Evolutionary conservation across 805 yeast genomes (phyloP).

Genomic region (Komagataella populi): DNA sequence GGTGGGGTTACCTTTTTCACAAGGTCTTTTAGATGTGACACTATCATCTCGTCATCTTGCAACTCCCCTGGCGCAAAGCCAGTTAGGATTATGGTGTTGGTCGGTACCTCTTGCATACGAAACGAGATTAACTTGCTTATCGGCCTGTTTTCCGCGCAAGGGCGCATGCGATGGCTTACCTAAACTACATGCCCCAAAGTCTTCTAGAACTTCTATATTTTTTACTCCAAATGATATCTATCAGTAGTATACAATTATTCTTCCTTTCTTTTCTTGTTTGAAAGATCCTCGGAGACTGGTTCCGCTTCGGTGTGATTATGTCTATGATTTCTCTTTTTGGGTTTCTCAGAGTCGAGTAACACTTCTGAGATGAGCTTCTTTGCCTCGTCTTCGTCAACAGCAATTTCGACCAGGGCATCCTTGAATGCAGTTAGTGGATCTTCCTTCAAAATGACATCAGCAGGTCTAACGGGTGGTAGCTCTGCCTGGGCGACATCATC

Average conservation of each 20-base stretch:
- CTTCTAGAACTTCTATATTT: not conserved
- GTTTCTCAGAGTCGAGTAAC: not conserved
- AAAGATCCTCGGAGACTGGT: conserved; percentile 1
- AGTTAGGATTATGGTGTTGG: not conserved
- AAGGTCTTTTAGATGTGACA: conserved; percentile 7
- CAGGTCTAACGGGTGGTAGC: conserved; percentile 9
- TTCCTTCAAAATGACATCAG: conserved; percentile 16
- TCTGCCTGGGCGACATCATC: conserved; percentile 30
- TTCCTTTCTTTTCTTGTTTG: not conserved
- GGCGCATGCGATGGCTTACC: not conserved
- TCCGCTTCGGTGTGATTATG: not conserved
- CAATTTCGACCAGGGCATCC: conserved; percentile 67
- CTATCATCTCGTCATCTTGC: conserved; percentile 8
- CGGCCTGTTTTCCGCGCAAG: not conserved
- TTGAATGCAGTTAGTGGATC: conserved; percentile 49
- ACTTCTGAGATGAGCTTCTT: conserved; percentile 29
- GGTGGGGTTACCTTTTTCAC: conserved; percentile 6
- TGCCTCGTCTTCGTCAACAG: conserved; percentile 62
- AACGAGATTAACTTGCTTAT: not conserved
- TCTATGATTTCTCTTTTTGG: not conserved
- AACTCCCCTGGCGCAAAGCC: not conserved
- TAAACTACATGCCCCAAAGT: not conserved
- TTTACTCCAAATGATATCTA: not conserved
- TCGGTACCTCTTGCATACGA: conserved; percentile 2
- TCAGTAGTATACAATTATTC: not conserved